Evolutionary conservation across 2,329 filamentous ascomycete species (phyloP).

Genomic region (Venturia pyrina): DNA sequence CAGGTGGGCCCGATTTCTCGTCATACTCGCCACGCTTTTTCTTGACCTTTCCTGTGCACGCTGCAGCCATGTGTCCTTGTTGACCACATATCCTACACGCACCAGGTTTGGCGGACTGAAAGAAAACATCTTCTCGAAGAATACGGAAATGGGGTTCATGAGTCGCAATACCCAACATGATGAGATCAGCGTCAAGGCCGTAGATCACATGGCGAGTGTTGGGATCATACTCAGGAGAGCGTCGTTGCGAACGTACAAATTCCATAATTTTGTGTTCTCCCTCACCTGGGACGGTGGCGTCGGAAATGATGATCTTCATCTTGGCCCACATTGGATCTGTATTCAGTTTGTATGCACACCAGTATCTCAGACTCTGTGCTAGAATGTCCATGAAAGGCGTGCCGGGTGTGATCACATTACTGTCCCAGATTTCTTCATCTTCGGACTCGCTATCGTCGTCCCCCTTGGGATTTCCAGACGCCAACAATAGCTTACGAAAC

Average conservation of each 20-base stretch:
- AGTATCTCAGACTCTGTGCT: slow-evolving; percentile 81
- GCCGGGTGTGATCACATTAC: slow-evolving; percentile 80
- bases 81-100: slow-evolving; percentile 86
- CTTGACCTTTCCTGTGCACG: slow-evolving; percentile 71
- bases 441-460: slow-evolving; percentile 52
- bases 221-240: slow-evolving; percentile 82
- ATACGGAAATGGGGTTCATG: slow-evolving; percentile 97
- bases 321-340: slow-evolving; percentile 83
- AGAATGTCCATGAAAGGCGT: slow-evolving; percentile 99
- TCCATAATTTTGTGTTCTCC: slow-evolving; percentile 99
- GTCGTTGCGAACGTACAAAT: slow-evolving; percentile 87
- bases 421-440: slow-evolving; percentile 86
- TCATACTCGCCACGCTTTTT: slow-evolving; percentile 70
- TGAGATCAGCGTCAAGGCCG: slow-evolving; percentile 92
- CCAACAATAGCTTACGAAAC: slow-evolving; percentile 66
- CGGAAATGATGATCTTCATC: slow-evolving; percentile 95
- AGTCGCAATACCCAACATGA: slow-evolving; percentile 94
- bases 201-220: slow-evolving; percentile 98
- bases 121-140: slow-evolving; percentile 92
- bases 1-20: slow-evolving; percentile 61
- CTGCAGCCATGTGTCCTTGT: slow-evolving; percentile 77
- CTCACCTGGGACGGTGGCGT: slow-evolving; percentile 94
- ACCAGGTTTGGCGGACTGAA: slow-evolving; percentile 61
- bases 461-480: slow-evolving; percentile 56
- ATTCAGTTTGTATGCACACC: slow-evolving; percentile 95